phyloP scores from a whole-genome alignment of 768 basidiomycete species.

The Lactifluus hygrophoroides region DNA sequence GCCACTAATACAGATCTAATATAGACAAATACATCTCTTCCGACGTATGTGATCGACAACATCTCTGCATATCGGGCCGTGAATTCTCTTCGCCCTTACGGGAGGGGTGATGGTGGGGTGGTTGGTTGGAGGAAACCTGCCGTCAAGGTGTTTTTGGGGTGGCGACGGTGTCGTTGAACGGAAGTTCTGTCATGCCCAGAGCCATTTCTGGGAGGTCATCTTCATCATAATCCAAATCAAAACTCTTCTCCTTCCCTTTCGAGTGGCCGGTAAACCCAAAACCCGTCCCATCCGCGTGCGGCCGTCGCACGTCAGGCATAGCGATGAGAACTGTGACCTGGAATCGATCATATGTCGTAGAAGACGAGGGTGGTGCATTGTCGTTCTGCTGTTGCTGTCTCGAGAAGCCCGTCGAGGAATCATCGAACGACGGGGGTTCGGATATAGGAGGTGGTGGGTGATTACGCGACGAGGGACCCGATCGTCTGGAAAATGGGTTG shows the following conservation, averaged over 20 bases:
- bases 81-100: too few species aligned
- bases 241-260: conserved; percentile 24
- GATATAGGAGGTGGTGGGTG: background rate
- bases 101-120: too few species aligned
- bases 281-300: conserved; percentile 1
- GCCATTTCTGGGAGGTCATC: conserved; percentile 41
- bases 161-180: conserved; percentile 11
- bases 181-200: conserved; percentile 38
- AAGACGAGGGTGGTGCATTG: background rate
- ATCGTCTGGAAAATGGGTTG: conserved; percentile 1
- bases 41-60: background rate
- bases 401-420: background rate
- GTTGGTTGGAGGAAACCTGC: background rate
- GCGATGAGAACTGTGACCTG: conserved; percentile 50
- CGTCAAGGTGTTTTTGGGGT: background rate
- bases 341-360: conserved; percentile 18
- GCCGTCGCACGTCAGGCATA: conserved; percentile 40
- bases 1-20: conserved; percentile 16
- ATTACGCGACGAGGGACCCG: background rate
- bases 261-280: background rate
- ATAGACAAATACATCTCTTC: conserved; percentile 3
- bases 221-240: conserved; percentile 22
- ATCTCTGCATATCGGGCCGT: background rate
- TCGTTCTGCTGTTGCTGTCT: background rate
- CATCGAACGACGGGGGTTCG: background rate